A percentile compares a stretch with the other conserved stretches of the same genome.
These are phyloP conservation scores for Geranomyces variabilis DNA, from an alignment of 192 early-diverging fungal species.

Conservation along the genomic window DNA sequence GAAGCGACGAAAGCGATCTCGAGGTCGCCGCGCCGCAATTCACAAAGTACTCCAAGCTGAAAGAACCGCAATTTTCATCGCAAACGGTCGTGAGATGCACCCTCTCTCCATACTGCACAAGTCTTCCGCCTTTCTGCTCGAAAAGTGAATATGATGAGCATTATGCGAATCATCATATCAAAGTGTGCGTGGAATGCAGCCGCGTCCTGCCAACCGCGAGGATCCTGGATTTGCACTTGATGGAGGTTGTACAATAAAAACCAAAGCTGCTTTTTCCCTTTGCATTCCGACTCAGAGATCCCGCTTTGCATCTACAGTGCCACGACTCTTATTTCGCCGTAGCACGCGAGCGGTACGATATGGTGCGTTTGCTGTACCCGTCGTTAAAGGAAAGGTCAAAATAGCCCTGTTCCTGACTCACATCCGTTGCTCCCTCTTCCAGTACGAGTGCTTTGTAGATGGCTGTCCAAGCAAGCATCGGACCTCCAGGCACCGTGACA, in stretches of 20 bases:
- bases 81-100: slow-evolving; percentile 6
- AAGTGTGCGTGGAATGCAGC: slow-evolving; percentile 35
- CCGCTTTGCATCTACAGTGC: neutral
- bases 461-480: slow-evolving; percentile 9
- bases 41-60: neutral
- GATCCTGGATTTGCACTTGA: slow-evolving; percentile 41
- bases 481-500: neutral
- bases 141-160: slow-evolving; percentile 34
- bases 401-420: neutral
- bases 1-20: neutral
- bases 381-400: slow-evolving; percentile 1
- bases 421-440: neutral
- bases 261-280: slow-evolving; percentile 6
- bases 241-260: slow-evolving; percentile 39
- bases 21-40: neutral
- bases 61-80: no score
- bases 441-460: slow-evolving; percentile 37
- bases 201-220: slow-evolving; percentile 35
- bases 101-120: slow-evolving; percentile 12
- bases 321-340: slow-evolving; percentile 31
- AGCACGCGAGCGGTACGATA: slow-evolving; percentile 11
- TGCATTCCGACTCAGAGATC: neutral
- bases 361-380: no score
- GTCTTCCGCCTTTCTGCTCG: slow-evolving; percentile 11
- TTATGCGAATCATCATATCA: slow-evolving; percentile 30